A percentile compares a stretch with the other conserved stretches of the same genome.
These are phyloP conservation scores for Spencermartinsiella ligniputridi DNA, from an alignment of 1,139 yeast genomes.

Conservation along the genomic window DNA sequence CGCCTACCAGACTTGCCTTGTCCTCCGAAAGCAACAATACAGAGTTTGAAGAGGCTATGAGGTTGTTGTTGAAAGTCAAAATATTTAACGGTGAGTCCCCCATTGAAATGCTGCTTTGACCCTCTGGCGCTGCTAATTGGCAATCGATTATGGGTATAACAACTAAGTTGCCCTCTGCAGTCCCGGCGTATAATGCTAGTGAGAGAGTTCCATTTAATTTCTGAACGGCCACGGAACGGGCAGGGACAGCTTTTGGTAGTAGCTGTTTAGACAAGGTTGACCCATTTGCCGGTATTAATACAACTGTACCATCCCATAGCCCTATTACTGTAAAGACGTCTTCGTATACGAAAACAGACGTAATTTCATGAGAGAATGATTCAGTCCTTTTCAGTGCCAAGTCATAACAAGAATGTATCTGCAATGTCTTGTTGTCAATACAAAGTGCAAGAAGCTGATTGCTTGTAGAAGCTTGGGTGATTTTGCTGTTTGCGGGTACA, in stretches of 20 bases:
- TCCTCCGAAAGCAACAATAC: neutral
- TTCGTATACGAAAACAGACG: neutral
- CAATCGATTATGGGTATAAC: no score
- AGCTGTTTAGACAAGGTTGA: neutral
- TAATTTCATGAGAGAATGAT: neutral
- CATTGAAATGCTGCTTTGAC: no score
- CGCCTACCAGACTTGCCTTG: neutral
- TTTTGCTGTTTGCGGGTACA: neutral
- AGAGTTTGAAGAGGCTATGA: neutral
- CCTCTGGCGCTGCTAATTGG: no score
- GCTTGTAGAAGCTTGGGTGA: neutral
- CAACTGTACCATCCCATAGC: neutral
- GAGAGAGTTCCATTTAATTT: neutral
- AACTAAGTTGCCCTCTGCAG: neutral
- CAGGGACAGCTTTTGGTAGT: neutral
- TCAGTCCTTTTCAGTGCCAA: neutral
- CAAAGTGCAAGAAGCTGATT: neutral
- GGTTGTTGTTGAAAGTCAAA: neutral
- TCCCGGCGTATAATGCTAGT: neutral
- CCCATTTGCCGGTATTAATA: neutral
- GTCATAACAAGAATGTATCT: neutral
- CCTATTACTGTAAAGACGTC: neutral
- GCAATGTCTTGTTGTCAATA: neutral
- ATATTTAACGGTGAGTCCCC: neutral
- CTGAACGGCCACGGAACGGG: neutral